Conservation (phyloP, 2,329 filamentous ascomycete genomes). For the Aureobasidium leucospermi region DNA sequence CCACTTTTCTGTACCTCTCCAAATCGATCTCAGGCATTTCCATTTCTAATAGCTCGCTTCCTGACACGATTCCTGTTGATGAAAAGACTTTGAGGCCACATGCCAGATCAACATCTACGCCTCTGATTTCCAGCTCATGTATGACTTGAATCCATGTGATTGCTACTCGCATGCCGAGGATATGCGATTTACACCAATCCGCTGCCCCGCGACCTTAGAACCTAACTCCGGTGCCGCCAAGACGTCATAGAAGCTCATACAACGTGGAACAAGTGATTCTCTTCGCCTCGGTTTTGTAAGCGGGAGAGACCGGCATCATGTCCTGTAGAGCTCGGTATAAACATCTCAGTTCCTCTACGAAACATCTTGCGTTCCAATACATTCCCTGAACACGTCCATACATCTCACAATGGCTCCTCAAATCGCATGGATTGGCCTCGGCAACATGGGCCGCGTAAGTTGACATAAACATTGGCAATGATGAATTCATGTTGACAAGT, state of each 20-base stretch:
- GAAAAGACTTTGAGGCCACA: background rate
- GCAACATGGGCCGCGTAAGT: slow-evolving; percentile 73
- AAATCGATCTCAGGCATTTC: background rate
- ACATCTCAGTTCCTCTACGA: background rate
- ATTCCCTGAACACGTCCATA: background rate
- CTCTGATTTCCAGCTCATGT: too few relatives aligned
- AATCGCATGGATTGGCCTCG: slow-evolving; percentile 73
- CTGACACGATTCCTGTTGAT: background rate
- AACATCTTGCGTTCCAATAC: background rate
- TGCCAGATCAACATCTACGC: too few relatives aligned
- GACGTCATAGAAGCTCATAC: slow-evolving; percentile 12
- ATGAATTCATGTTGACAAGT: background rate
- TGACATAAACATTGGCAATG: background rate
- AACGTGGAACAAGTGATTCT: background rate
- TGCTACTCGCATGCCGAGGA: background rate
- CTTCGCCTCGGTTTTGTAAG: background rate
- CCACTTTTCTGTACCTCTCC: background rate
- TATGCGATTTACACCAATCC: background rate
- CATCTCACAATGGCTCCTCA: slow-evolving; percentile 36
- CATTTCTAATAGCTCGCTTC: background rate
- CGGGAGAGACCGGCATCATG: background rate
- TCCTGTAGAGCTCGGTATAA: background rate
- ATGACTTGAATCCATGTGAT: background rate
- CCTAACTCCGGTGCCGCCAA: slow-evolving; percentile 7
- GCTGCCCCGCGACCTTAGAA: background rate